These are phyloP conservation scores for Amanita subjunquillea DNA, from an alignment of 768 basidiomycete genomes.

Conservation along the genomic window DNA sequence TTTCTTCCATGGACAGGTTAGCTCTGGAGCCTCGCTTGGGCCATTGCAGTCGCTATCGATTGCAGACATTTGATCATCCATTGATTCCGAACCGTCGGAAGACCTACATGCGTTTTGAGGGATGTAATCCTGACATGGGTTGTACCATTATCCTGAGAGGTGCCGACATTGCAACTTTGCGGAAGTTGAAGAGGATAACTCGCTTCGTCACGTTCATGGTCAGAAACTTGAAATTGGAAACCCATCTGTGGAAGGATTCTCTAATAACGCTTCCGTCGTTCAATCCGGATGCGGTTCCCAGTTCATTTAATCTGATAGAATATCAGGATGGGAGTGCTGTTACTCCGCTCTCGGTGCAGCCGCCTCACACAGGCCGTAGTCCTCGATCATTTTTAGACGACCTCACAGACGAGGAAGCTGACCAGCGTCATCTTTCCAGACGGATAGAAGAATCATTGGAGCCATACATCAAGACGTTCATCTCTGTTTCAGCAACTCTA, in stretches of 20 bases:
- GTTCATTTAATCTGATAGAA: conserved; percentile 16
- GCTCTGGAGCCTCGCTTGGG: conserved; percentile 85
- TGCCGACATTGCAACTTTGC: conserved; percentile 69
- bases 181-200: conserved; percentile 85
- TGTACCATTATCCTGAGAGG: conserved; percentile 92
- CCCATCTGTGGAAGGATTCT: conserved; percentile 86
- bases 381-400: conserved; percentile 20
- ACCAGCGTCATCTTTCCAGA: conserved; percentile 56
- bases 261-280: conserved; percentile 67
- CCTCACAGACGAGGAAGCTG: conserved; percentile 63
- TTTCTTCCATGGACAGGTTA: conserved; percentile 92
- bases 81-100: conserved; percentile 92
- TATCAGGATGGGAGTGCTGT: background rate
- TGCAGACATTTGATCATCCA: conserved; percentile 92
- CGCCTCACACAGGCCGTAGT: background rate
- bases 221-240: conserved; percentile 89
- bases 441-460: conserved; percentile 77
- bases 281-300: conserved; percentile 55
- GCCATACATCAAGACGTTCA: conserved; percentile 77
- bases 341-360: background rate
- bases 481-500: conserved; percentile 89
- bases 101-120: conserved; percentile 97
- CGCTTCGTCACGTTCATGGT: conserved; percentile 89
- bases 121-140: conserved; percentile 85
- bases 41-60: conserved; percentile 73